phyloP scores from a whole-genome alignment of 1,139 yeast genomes.

The Candida sanyaensis region DNA sequence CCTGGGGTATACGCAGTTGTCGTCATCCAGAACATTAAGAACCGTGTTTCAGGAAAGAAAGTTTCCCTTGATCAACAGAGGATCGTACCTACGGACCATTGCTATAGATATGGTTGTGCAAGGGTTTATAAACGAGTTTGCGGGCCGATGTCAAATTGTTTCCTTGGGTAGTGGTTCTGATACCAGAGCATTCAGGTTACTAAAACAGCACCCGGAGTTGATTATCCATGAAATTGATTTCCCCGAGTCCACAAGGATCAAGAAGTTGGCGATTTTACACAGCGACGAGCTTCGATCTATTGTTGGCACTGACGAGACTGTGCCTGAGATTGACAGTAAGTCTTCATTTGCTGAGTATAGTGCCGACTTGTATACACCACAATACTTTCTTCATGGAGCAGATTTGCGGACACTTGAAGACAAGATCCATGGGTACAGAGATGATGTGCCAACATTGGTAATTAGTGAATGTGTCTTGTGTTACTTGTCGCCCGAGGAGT shows the following conservation, averaged over 20 bases:
- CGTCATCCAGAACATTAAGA: constrained; percentile 44
- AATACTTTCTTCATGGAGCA: constrained; percentile 54
- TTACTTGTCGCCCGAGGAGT: constrained; percentile 62
- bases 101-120: constrained; percentile 60
- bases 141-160: constrained; percentile 55
- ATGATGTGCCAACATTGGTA: constrained; percentile 61
- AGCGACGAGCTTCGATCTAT: constrained; percentile 23
- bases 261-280: constrained; percentile 53
- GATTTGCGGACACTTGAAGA: constrained; percentile 49
- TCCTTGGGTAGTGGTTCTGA: constrained; percentile 98
- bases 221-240: constrained; percentile 78
- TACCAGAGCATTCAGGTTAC: constrained; percentile 63
- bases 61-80: constrained; percentile 78
- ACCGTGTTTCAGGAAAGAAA: constrained; percentile 48
- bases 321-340: constrained; percentile 17
- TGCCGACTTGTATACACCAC: constrained; percentile 39
- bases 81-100: constrained; percentile 75
- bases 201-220: constrained; percentile 28
- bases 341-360: constrained; percentile 26
- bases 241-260: constrained; percentile 58
- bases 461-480: constrained; percentile 91
- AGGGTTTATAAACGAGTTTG: constrained; percentile 42
- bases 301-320: constrained; percentile 17
- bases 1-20: constrained; percentile 40
- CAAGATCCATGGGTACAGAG: constrained; percentile 25